These are phyloP conservation scores for Candida berthetii DNA, from an alignment of 805 yeast species.

Conservation along the genomic window DNA sequence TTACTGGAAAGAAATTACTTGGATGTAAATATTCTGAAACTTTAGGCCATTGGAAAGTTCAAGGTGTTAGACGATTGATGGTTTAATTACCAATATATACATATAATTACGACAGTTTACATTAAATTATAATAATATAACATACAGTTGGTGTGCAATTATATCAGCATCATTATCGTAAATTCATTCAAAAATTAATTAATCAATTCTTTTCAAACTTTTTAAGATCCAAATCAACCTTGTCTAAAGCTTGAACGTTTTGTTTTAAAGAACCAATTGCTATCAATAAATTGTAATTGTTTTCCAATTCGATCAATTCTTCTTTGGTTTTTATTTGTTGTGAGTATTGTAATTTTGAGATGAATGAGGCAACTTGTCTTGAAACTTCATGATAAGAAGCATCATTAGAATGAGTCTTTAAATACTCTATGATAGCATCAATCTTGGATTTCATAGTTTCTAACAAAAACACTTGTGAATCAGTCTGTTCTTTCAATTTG, in stretches of 20 bases:
- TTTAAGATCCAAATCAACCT: not conserved
- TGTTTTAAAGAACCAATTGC: conserved; percentile 12
- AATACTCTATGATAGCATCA: not conserved
- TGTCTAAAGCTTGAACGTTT: conserved; percentile 6
- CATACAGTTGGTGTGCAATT: too few relatives aligned
- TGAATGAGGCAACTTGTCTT: conserved; percentile 13
- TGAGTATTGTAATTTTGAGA: conserved; percentile 15
- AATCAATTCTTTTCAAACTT: not conserved
- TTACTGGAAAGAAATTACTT: conserved; percentile 64
- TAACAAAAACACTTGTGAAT: not conserved
- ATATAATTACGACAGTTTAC: not conserved
- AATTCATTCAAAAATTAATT: too few relatives aligned
- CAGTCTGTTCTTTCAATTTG: not conserved
- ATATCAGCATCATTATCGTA: not conserved
- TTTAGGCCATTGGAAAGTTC: conserved; percentile 60
- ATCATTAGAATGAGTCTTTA: not conserved
- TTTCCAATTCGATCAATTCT: conserved; percentile 13
- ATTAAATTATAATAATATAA: too few relatives aligned
- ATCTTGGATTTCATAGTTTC: not conserved
- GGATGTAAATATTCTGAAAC: conserved; percentile 64
- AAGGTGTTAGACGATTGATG: conserved; percentile 70
- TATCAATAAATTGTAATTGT: conserved; percentile 13
- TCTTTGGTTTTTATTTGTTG: conserved; percentile 9
- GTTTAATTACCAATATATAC: conserved; percentile 27
- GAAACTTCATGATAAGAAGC: conserved; percentile 3